Evolutionary conservation across 495 filamentous ascomycete genomes (phyloP).

Genomic region (Bryoglossum gracile): DNA sequence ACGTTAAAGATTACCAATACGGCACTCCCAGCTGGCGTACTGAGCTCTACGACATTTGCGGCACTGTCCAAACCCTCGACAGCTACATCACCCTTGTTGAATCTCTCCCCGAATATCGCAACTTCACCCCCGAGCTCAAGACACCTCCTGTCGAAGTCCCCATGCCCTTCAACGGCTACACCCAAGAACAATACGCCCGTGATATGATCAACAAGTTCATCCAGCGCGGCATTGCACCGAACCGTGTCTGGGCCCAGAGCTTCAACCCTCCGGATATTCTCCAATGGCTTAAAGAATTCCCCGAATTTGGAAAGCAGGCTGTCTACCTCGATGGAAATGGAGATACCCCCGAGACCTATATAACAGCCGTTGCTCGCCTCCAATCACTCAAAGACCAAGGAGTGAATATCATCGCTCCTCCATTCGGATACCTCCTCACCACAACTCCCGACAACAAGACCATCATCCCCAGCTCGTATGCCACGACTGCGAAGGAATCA

Average conservation of each 20-base stretch:
- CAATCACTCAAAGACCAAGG: slow-evolving; percentile 36
- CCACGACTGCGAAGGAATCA: slow-evolving; percentile 40
- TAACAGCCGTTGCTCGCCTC: slow-evolving; percentile 41
- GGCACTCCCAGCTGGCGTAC: slow-evolving; percentile 50
- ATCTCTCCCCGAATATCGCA: slow-evolving; percentile 30
- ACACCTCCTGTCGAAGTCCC: slow-evolving; percentile 39
- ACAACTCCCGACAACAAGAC: slow-evolving; percentile 28
- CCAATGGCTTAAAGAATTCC: slow-evolving; percentile 54
- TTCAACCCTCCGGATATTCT: slow-evolving; percentile 53
- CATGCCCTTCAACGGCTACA: slow-evolving; percentile 59
- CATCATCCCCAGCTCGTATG: slow-evolving; percentile 38
- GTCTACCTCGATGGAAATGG: slow-evolving; percentile 51
- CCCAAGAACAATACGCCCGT: slow-evolving; percentile 48
- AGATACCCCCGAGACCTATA: slow-evolving; percentile 37
- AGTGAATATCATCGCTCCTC: slow-evolving; percentile 37
- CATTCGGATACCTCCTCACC: slow-evolving; percentile 37
- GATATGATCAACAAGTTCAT: slow-evolving; percentile 54
- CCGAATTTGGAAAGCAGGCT: slow-evolving; percentile 48
- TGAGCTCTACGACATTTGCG: slow-evolving; percentile 51
- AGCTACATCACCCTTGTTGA: slow-evolving; percentile 48
- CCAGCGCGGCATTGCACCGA: slow-evolving; percentile 40
- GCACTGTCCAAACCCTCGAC: slow-evolving; percentile 42
- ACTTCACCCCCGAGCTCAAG: slow-evolving; percentile 58
- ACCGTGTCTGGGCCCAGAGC: slow-evolving; percentile 51
- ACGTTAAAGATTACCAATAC: slow-evolving; percentile 42